These are phyloP conservation scores for Astrephomene gubernaculifera DNA, from an alignment of 139 green algal species.

Conservation along the genomic window DNA sequence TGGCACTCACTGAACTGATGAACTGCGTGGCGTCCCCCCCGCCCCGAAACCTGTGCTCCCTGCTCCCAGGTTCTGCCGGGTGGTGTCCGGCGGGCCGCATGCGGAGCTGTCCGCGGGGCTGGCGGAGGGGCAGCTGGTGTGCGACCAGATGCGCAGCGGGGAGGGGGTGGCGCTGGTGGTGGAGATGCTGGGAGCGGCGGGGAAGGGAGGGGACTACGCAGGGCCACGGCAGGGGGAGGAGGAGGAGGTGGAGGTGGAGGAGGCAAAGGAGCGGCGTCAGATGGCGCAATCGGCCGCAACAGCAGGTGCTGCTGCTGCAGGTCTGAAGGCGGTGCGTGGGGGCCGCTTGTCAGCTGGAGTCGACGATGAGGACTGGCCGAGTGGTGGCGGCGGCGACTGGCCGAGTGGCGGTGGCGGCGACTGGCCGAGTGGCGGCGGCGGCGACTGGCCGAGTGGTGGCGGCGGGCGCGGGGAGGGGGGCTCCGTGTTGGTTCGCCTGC, in stretches of 20 bases:
- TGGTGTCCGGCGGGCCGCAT: not conserved
- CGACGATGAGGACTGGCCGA: not conserved
- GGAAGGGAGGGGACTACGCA: no score
- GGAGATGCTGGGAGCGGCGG: slow-evolving; percentile 23
- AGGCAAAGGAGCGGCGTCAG: not conserved
- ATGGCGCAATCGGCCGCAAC: not conserved
- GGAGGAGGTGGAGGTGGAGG: not conserved
- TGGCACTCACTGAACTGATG: no score
- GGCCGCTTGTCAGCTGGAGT: not conserved
- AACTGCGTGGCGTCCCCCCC: no score
- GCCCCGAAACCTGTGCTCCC: no score
- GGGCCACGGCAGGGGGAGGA: no score
- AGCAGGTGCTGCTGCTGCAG: not conserved
- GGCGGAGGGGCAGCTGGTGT: not conserved
- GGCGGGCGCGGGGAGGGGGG: not conserved
- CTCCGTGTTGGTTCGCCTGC: slow-evolving; percentile 6
- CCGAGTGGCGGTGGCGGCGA: not conserved
- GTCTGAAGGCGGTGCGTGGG: not conserved
- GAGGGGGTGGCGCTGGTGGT: not conserved
- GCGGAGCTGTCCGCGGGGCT: not conserved
- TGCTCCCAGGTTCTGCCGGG: slow-evolving; percentile 29
- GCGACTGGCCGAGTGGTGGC: not conserved
- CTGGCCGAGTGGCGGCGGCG: not conserved
- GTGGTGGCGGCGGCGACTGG: slow-evolving; percentile 21
- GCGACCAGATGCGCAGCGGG: slow-evolving; percentile 22